phyloP scores from a whole-genome alignment of 148 eudicot genomes.

The Chenopodium album region DNA sequence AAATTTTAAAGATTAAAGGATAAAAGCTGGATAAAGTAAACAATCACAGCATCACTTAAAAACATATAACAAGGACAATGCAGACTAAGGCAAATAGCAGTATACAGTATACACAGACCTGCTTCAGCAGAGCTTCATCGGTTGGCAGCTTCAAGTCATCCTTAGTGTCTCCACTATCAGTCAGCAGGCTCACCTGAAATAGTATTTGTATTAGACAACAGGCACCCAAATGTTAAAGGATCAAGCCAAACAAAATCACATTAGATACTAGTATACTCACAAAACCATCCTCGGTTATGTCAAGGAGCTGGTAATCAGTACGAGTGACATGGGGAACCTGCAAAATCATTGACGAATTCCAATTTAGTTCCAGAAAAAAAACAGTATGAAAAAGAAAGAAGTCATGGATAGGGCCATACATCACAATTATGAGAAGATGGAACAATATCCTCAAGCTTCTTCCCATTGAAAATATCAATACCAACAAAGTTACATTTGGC shows the following conservation, averaged over 20 bases:
- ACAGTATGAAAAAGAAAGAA: too few species aligned
- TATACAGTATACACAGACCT: slow-evolving; percentile 30
- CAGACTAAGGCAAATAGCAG: neutral
- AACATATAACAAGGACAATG: neutral
- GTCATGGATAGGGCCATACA: slow-evolving; percentile 30
- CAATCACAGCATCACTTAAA: neutral
- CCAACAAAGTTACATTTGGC: slow-evolving; percentile 79
- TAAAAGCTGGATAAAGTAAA: neutral
- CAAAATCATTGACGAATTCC: slow-evolving; percentile 5
- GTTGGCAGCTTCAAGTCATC: slow-evolving; percentile 87
- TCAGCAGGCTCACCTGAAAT: slow-evolving; percentile 64
- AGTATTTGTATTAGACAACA: neutral
- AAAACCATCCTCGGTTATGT: slow-evolving; percentile 82
- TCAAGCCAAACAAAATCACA: neutral
- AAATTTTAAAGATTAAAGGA: neutral
- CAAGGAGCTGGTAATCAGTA: slow-evolving; percentile 80
- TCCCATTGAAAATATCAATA: slow-evolving; percentile 70
- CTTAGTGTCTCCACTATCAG: slow-evolving; percentile 76
- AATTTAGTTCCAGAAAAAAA: too few species aligned
- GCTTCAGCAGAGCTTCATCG: slow-evolving; percentile 58
- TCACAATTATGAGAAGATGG: slow-evolving; percentile 83
- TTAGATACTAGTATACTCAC: slow-evolving; percentile 32
- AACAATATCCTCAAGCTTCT: slow-evolving; percentile 81
- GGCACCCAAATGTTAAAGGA: neutral
- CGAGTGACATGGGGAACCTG: slow-evolving; percentile 87